phyloP scores from a whole-genome alignment of 176 grass and related monocot genomes.

The Guadua angustifolia region DNA sequence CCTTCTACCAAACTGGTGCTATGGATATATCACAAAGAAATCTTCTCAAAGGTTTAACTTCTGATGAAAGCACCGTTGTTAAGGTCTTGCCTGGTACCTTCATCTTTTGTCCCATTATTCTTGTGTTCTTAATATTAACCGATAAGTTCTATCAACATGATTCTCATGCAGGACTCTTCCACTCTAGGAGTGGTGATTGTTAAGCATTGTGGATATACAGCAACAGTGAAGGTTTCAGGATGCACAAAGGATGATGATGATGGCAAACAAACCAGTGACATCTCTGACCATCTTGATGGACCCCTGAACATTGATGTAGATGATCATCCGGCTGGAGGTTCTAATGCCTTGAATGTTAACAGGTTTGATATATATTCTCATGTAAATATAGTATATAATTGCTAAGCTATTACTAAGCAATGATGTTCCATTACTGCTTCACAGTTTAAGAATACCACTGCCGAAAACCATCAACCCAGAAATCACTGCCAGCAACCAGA shows the following conservation, averaged over 20 bases:
- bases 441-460: conserved; percentile 83
- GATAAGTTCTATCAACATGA: conserved; percentile 30
- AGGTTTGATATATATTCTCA: conserved; percentile 61
- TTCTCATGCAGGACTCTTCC: conserved; percentile 64
- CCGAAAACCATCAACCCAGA: conserved; percentile 50
- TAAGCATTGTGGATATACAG: conserved; percentile 95
- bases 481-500: conserved; percentile 41
- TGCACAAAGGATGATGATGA: conserved; percentile 38
- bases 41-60: conserved; percentile 94
- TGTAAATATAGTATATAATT: conserved; percentile 16
- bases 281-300: conserved; percentile 67
- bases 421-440: conserved; percentile 28
- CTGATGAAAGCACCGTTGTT: conserved; percentile 74
- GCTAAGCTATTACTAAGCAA: conserved; percentile 8
- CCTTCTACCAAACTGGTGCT: conserved; percentile 39
- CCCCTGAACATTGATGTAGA: conserved; percentile 58
- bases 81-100: conserved; percentile 59
- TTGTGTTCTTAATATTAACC: conserved; percentile 15
- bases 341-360: conserved; percentile 89
- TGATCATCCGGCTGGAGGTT: conserved; percentile 86
- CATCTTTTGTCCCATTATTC: neutral
- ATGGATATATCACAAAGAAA: conserved; percentile 80
- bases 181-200: conserved; percentile 85
- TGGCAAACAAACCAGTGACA: conserved; percentile 47
- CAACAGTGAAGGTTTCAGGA: conserved; percentile 73